A percentile compares a stretch with the other conserved stretches of the same genome.
Evolutionary conservation across 768 basidiomycete genomes (phyloP).

Genomic region (Lactarius sanguifluus): DNA sequence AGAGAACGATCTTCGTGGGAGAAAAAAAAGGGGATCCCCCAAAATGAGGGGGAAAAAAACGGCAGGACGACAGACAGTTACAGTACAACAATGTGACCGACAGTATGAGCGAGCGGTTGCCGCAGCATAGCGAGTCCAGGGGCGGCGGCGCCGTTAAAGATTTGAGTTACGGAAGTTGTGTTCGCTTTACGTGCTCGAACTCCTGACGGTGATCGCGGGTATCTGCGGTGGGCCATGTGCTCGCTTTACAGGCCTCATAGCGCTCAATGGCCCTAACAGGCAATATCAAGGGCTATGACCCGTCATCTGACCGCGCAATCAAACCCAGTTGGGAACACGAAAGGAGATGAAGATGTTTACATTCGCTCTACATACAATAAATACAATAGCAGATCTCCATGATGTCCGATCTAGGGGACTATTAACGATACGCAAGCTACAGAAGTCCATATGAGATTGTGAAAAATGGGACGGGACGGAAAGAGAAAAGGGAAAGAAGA

Average conservation of each 20-base stretch:
- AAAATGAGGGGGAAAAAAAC: too few species aligned
- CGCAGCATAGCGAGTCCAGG: too few species aligned
- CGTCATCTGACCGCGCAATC: not conserved
- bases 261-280: not conserved
- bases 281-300: not conserved
- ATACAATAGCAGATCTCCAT: slow-evolving; percentile 23
- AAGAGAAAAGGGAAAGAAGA: not conserved
- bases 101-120: too few species aligned
- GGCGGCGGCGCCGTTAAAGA: too few species aligned
- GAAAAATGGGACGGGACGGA: slow-evolving; percentile 8
- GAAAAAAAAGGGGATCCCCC: too few species aligned
- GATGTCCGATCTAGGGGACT: slow-evolving; percentile 21
- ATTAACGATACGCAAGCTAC: slow-evolving; percentile 24
- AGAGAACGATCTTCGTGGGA: too few species aligned
- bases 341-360: slow-evolving; percentile 3
- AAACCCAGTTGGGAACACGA: not conserved
- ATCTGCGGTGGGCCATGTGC: not conserved
- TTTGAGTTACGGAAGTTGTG: too few species aligned
- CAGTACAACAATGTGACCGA: too few species aligned
- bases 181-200: too few species aligned
- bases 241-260: not conserved
- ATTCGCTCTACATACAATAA: slow-evolving; percentile 29
- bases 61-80: too few species aligned
- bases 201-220: not conserved
- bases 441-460: slow-evolving; percentile 12